A percentile compares a stretch with the other conserved stretches of the same genome.
These are phyloP conservation scores for Pterulicium gracile DNA, from an alignment of 1,284 basidiomycete genomes.

Conservation along the genomic window DNA sequence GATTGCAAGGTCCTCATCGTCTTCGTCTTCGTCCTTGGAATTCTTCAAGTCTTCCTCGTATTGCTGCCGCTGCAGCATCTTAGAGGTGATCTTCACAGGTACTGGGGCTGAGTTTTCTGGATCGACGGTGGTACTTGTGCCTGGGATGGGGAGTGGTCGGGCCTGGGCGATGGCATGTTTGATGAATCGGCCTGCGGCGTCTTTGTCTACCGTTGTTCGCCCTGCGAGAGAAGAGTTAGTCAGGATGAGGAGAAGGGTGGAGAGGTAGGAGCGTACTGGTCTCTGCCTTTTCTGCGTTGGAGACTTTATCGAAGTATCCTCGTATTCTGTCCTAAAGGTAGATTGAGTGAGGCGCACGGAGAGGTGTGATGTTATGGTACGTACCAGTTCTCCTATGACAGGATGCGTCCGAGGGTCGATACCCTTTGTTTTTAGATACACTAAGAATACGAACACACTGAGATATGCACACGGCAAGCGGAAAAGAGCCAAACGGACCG, in stretches of 20 bases:
- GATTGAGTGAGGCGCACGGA: constrained; percentile 1
- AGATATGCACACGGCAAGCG: constrained; percentile 4
- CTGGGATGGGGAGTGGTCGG: constrained; percentile 26
- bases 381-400: constrained; percentile 62
- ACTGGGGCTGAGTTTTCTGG: constrained; percentile 14
- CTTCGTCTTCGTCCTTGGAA: constrained; percentile 32
- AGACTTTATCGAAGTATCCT: constrained; percentile 73
- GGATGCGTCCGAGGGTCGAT: constrained; percentile 70
- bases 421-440: constrained; percentile 68
- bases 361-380: constrained; percentile 13
- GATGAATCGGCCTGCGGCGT: constrained; percentile 71
- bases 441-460: no score
- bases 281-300: constrained; percentile 55
- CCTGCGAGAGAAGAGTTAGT: constrained; percentile 21
- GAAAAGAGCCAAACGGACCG: constrained; percentile 33
- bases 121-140: constrained; percentile 17
- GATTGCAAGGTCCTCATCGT: constrained; percentile 19
- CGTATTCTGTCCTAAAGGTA: constrained; percentile 53
- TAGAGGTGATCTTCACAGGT: constrained; percentile 49
- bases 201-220: constrained; percentile 52
- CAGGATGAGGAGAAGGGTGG: constrained; percentile 1
- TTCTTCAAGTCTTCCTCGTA: constrained; percentile 47
- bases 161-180: constrained; percentile 69
- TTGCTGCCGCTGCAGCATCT: constrained; percentile 55
- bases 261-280: constrained; percentile 31